phyloP scores from a whole-genome alignment of 2,329 filamentous ascomycete species.

The Orbilia brochopaga region DNA sequence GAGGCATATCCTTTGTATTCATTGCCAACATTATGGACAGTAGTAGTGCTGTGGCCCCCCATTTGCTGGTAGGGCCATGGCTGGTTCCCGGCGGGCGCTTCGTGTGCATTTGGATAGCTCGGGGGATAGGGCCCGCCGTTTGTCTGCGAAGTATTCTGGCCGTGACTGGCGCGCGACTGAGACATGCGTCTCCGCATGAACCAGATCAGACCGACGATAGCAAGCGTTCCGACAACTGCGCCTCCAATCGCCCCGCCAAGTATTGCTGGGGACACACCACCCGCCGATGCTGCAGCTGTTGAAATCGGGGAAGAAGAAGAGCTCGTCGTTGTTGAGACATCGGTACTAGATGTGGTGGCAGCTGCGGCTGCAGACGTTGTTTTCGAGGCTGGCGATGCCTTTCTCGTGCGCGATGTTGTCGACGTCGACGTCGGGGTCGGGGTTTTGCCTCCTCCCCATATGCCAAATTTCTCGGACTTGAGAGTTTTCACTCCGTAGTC shows the following conservation, averaged over 20 bases:
- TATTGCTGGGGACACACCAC: conserved; percentile 8
- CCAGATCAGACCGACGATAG: conserved; percentile 36
- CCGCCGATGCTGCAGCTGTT: conserved; percentile 4
- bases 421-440: conserved; percentile 7
- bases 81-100: conserved; percentile 10
- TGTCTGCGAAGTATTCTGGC: background rate
- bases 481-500: conserved; percentile 36
- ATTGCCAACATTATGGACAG: conserved; percentile 17
- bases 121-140: conserved; percentile 7
- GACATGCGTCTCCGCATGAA: conserved; percentile 41
- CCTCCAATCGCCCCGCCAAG: conserved; percentile 40
- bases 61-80: conserved; percentile 45
- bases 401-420: conserved; percentile 11
- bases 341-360: conserved; percentile 6
- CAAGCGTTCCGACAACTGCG: conserved; percentile 33
- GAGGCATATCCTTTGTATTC: conserved; percentile 34
- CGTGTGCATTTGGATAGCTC: conserved; percentile 9
- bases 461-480: conserved; percentile 30
- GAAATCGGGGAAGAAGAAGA: conserved; percentile 5
- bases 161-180: conserved; percentile 28
- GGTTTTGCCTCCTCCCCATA: conserved; percentile 39
- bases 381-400: conserved; percentile 18
- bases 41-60: conserved; percentile 27
- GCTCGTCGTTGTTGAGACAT: background rate
- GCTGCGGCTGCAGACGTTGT: conserved; percentile 13